These are phyloP conservation scores for Talaromyces atroroseus DNA, from an alignment of 2,329 filamentous ascomycete species.

Conservation along the genomic window DNA sequence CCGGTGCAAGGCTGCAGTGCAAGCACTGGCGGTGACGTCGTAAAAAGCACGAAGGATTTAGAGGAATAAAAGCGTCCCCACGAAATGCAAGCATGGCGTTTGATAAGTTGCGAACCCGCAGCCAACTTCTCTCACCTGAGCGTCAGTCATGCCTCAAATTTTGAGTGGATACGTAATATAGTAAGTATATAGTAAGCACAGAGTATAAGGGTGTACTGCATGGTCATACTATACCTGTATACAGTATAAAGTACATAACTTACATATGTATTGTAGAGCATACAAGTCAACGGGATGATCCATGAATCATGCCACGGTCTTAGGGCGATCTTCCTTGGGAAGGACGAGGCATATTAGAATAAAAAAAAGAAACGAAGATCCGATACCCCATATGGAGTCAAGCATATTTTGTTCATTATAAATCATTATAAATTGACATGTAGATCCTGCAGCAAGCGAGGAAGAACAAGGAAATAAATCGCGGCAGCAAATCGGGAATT, in stretches of 20 bases:
- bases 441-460: slow-evolving; percentile 1
- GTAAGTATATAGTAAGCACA: background rate
- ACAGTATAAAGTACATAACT: background rate
- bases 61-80: background rate
- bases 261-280: background rate
- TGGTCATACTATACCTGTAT: background rate
- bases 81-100: slow-evolving; percentile 5
- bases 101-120: slow-evolving; percentile 8
- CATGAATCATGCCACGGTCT: slow-evolving; percentile 1
- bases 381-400: background rate
- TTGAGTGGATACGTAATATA: slow-evolving; percentile 1
- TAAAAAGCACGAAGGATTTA: slow-evolving; percentile 2
- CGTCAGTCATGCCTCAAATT: slow-evolving; percentile 4
- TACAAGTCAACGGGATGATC: background rate
- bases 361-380: slow-evolving; percentile 1
- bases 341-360: background rate
- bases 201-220: background rate
- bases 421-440: background rate
- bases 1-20: background rate
- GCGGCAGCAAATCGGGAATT: background rate
- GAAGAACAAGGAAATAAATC: background rate
- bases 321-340: background rate
- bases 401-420: background rate
- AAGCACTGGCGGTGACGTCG: slow-evolving; percentile 2
- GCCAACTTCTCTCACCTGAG: slow-evolving; percentile 9